phyloP scores from a whole-genome alignment of 73 alveolate genomes.

The Paramecium biaurelia region DNA sequence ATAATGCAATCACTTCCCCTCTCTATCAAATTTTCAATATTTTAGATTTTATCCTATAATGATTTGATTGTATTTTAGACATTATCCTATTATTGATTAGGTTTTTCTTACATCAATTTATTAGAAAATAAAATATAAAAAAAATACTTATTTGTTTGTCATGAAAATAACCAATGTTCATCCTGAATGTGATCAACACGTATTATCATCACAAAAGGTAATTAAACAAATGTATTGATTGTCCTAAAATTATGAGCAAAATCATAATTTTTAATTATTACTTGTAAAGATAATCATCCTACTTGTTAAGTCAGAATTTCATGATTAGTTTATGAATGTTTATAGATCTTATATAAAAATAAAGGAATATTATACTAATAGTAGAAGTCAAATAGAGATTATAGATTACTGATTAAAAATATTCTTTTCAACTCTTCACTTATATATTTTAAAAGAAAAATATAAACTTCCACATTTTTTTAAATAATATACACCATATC shows the following conservation, averaged over 20 bases:
- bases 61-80: conserved; percentile 56
- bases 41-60: conserved; percentile 28
- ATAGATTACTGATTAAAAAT: no score
- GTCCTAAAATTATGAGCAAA: background rate
- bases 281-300: no score
- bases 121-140: background rate
- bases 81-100: background rate
- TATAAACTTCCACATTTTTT: no score
- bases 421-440: no score
- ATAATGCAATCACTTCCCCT: conserved; percentile 58
- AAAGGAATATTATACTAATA: no score
- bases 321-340: no score
- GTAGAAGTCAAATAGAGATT: no score
- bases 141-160: background rate
- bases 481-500: no score
- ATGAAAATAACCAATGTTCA: background rate
- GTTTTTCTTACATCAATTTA: background rate
- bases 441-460: no score
- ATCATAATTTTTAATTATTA: background rate
- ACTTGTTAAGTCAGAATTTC: no score
- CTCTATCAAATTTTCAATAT: conserved; percentile 57
- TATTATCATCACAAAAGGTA: background rate
- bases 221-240: background rate
- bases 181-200: background rate
- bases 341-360: no score